Base-by-base conservation (phyloP, 371 early-diverging fungal genomes). In the Circinella umbellata region DNA sequence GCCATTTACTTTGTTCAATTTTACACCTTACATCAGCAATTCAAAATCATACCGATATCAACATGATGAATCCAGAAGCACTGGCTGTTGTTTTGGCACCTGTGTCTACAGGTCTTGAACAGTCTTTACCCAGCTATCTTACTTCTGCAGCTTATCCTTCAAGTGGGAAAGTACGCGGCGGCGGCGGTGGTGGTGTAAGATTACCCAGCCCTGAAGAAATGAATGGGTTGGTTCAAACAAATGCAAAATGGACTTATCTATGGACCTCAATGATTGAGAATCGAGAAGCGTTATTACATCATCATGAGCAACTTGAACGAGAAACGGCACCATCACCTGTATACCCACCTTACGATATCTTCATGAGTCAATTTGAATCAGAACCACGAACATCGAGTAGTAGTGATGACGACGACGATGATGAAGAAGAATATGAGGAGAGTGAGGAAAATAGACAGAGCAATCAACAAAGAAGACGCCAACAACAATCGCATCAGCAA, bases 51-150 rank as follows among this genome's bases (percentile, higher is more conserved):
- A 73, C 65, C 4, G 38, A 71, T 1, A 15, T 61, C 11, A 84
- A 84, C 36, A 72, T 73, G 72, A 84, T 84, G 84, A 71, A 73
- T 35, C 79, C 81, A 1, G 81, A 84, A 61, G 80, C 84, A 9
- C 62, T 84, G 15, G 81, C 84, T 11, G 75, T 80, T 27, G 80
- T 84, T 0, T 70, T 84, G 47, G 84, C 84, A 8, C 84, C 84
- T 15, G 76, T 80, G 5, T 79, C 80, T 51, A 78, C 80, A 17
- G 81, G 81, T 1, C 76, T 80, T 36, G 81, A 84, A 34, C 76
- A 80, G 54, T 27, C 47, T 10, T 20, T 69, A 18, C 18, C 57
- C 6, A 57, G 11, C 3, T 42, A 9, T 9, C 11, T 42, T 9
- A 6, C 42, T 42, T 42, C 42, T 9, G 6, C 42, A 6, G 6